Evolutionary conservation across 192 early-diverging fungal species (phyloP).

Genomic region (Podila verticillata): DNA sequence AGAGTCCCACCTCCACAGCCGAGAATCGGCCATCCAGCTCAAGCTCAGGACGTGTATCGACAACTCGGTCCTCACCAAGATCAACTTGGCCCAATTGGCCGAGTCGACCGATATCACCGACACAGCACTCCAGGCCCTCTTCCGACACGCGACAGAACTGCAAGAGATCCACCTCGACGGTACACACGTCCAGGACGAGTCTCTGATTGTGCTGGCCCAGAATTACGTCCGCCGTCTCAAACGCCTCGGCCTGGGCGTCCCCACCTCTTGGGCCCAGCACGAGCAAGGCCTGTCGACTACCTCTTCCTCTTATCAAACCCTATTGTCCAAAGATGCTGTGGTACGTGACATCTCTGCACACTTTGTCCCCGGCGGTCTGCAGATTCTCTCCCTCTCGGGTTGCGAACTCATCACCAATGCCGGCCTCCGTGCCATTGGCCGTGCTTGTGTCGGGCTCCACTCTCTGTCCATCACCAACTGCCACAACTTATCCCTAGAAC

Average conservation of each 20-base stretch:
- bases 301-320: background rate
- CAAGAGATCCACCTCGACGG: background rate
- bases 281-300: background rate
- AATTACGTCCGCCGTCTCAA: slow-evolving; percentile 12
- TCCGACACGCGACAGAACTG: slow-evolving; percentile 20
- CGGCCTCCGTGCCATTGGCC: slow-evolving; percentile 18
- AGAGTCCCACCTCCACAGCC: background rate
- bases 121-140: slow-evolving; percentile 5
- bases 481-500: background rate
- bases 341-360: background rate
- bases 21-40: background rate
- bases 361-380: slow-evolving; percentile 11
- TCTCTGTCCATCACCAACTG: slow-evolving; percentile 6
- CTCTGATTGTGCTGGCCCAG: slow-evolving; percentile 15
- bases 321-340: background rate
- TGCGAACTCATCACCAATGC: slow-evolving; percentile 11
- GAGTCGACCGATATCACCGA: background rate
- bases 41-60: background rate
- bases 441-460: slow-evolving; percentile 23
- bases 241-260: slow-evolving; percentile 12
- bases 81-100: slow-evolving; percentile 2
- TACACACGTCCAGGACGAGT: slow-evolving; percentile 8
- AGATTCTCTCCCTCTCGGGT: background rate
- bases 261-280: slow-evolving; percentile 10
- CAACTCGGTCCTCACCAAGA: slow-evolving; percentile 19